phyloP scores from a whole-genome alignment of 176 grass and related monocot species.

The Zizania latifolia region DNA sequence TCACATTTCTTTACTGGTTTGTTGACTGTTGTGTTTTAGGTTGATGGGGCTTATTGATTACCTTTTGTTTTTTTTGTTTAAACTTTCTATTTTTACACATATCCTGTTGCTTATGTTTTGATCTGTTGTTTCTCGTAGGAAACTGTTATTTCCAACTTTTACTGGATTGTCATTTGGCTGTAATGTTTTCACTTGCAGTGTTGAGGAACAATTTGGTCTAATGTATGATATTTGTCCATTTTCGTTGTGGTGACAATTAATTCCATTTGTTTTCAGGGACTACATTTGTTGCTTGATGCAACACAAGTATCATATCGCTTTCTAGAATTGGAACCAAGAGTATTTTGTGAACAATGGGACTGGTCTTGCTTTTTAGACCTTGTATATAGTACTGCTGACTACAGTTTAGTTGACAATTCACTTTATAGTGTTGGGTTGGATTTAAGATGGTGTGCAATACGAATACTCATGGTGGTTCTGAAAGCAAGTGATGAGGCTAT shows the following conservation, averaged over 20 bases:
- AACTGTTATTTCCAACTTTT: background rate
- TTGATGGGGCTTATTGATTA: background rate
- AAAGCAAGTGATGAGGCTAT: conserved; percentile 62
- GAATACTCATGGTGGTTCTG: conserved; percentile 65
- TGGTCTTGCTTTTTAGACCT: conserved; percentile 87
- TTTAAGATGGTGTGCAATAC: conserved; percentile 73
- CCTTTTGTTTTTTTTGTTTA: background rate
- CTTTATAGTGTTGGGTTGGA: conserved; percentile 37
- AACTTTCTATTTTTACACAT: background rate
- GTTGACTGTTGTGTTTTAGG: background rate
- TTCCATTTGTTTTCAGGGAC: conserved; percentile 46
- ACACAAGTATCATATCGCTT: conserved; percentile 69
- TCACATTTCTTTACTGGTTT: background rate
- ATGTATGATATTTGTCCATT: background rate
- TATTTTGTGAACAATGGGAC: conserved; percentile 78
- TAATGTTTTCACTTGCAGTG: background rate
- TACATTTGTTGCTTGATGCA: conserved; percentile 51
- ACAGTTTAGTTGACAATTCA: conserved; percentile 36
- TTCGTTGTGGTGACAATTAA: background rate
- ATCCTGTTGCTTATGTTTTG: background rate
- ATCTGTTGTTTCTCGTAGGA: background rate
- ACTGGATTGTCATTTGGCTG: background rate
- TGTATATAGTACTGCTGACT: conserved; percentile 39
- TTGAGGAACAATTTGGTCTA: background rate
- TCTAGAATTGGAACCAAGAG: conserved; percentile 58